Conservation (phyloP, 2,329 filamentous ascomycete genomes). For the Paraconiothyrium sp. region DNA sequence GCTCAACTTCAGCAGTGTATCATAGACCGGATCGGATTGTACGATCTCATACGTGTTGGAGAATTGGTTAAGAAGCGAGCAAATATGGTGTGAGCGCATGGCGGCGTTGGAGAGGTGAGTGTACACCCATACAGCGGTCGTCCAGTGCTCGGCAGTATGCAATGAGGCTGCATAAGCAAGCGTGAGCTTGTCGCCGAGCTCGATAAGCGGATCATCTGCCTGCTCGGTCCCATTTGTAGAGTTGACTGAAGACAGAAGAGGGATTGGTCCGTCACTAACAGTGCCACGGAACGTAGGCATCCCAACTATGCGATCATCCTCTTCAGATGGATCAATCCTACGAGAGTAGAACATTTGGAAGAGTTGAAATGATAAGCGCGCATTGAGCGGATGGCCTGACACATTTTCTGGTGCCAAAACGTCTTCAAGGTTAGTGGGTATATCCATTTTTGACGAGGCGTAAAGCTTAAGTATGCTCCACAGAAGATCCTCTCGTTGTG, state of each 20-base stretch:
- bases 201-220: conserved; percentile 68
- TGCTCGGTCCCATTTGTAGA: conserved; percentile 54
- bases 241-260: conserved; percentile 43
- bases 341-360: conserved; percentile 63
- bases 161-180: conserved; percentile 49
- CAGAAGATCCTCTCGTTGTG: conserved; percentile 76
- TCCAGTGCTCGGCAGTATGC: conserved; percentile 48
- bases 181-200: conserved; percentile 65
- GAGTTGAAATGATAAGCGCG: conserved; percentile 85
- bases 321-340: conserved; percentile 35
- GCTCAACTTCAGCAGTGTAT: conserved; percentile 70
- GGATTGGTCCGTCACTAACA: conserved; percentile 26
- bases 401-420: conserved; percentile 80
- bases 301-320: conserved; percentile 38
- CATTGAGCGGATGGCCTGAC: conserved; percentile 77
- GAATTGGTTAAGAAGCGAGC: conserved; percentile 68
- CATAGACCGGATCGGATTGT: conserved; percentile 66
- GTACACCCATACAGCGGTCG: conserved; percentile 75
- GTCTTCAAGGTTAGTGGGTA: conserved; percentile 66
- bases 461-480: conserved; percentile 90
- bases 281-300: conserved; percentile 41
- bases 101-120: conserved; percentile 74
- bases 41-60: conserved; percentile 70
- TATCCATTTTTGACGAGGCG: conserved; percentile 62
- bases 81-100: conserved; percentile 75